Base-by-base conservation (phyloP, 768 basidiomycete species). In the Strobilomyces confusus region DNA sequence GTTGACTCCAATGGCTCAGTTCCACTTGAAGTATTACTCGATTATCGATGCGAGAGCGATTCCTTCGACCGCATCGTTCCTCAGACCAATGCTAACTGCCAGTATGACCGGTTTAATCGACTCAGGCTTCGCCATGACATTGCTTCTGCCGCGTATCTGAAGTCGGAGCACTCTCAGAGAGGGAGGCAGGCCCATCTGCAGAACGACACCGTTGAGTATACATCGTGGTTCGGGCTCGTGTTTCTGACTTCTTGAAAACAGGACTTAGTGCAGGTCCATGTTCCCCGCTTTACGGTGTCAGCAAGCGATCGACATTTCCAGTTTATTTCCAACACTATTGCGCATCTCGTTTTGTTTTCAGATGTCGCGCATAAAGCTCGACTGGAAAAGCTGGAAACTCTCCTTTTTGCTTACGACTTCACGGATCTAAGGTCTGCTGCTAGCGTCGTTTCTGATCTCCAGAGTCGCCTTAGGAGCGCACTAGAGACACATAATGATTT, bases 101-200 rank as follows among this genome's bases (percentile, higher is more conserved):
- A 85, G 44, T 92, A 94, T 66, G 95, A 98, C 77, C 93, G 91
- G 67, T 95, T 95, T 75, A 98, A 98, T 70, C 86, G 87, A 38
- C 78, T 97, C 9, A 85, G 95, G 33, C 73, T 94, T 48, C 85
- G 86, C 41, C 91, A 85, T 59, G 83, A 81, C 56, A 71, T 86
- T 29, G 83, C 84, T 30, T 80, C 82, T 12, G 73, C 76, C 30
- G 65, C 71, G n/a, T 68, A 64, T 12, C 66, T 73, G 15, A 76
- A 81, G n/a, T 71, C 73, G 36, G 67, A 67, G 40, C 63, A 69
- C 19, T 45, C 56, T 8, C 65, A 69, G 20, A 49, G 43, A 50
- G 52, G 62, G 19, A 62, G 65, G 25, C 58, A 68, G 14, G 62
- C 67, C 8, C 87, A 90, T 66, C 64, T 90, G 29, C 77, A 80